Conservation (phyloP, 306 rosid species). For the Ammopiptanthus mongolicus region DNA sequence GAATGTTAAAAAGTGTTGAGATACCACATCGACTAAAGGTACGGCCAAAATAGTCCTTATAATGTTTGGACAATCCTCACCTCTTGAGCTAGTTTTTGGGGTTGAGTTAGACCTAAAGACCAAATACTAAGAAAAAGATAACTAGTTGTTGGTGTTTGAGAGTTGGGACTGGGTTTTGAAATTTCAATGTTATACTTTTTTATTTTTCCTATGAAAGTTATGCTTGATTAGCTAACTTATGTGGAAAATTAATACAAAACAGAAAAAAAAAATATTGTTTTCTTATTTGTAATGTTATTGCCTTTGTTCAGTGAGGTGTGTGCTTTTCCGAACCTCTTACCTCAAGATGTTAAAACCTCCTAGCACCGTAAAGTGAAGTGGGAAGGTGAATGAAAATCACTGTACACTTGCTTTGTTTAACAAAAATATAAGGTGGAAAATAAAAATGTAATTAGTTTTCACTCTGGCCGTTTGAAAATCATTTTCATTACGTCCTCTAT, state of each 20-base stretch:
- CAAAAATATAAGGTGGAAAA: not conserved
- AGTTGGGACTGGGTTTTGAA: no score
- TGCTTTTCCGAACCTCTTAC: not conserved
- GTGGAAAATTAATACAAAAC: no score
- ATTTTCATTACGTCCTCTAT: not conserved
- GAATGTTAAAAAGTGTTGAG: not conserved
- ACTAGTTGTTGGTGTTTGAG: not conserved
- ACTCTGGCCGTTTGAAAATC: not conserved
- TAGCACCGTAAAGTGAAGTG: not conserved
- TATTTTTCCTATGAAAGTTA: not conserved
- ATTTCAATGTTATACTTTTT: no score
- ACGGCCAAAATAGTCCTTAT: no score
- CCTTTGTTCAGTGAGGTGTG: not conserved
- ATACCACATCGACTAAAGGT: no score
- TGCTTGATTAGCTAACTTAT: not conserved
- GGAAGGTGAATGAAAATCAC: not conserved
- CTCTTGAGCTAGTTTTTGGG: no score
- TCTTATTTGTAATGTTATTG: not conserved
- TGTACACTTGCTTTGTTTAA: not conserved
- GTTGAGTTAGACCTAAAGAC: no score
- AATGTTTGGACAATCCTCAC: no score
- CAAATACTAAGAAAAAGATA: no score
- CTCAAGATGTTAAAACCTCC: not conserved
- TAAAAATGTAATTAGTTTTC: not conserved
- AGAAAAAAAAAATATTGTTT: not conserved